These are phyloP conservation scores for Ophioceras dolichostomum DNA, from an alignment of 2,329 filamentous ascomycete species.

Conservation along the genomic window DNA sequence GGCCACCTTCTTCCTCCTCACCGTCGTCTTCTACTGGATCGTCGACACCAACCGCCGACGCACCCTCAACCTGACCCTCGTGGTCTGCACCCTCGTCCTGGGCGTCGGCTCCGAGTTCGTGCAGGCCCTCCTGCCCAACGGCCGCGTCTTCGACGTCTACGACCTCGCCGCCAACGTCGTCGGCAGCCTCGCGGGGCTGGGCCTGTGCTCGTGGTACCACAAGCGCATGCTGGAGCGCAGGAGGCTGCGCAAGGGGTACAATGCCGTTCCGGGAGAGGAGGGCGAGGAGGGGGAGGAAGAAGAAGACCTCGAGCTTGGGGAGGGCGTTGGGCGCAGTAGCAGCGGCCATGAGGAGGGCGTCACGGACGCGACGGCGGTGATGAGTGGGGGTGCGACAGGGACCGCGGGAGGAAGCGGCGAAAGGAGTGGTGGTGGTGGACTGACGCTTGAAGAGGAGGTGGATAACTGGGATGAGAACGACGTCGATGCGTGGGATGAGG, in stretches of 20 bases:
- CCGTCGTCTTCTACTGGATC: conserved; percentile 90
- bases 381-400: conserved; percentile 10
- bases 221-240: conserved; percentile 88
- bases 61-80: conserved; percentile 68
- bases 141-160: conserved; percentile 59
- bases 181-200: conserved; percentile 61
- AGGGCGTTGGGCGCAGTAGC: conserved; percentile 26
- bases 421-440: conserved; percentile 29
- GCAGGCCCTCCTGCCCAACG: conserved; percentile 64
- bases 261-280: conserved; percentile 45
- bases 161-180: conserved; percentile 82
- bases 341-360: conserved; percentile 54
- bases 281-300: conserved; percentile 38
- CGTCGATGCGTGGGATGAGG: conserved; percentile 45
- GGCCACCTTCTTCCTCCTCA: conserved; percentile 81
- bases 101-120: conserved; percentile 66
- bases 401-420: conserved; percentile 39
- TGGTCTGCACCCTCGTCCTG: conserved; percentile 62
- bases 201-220: conserved; percentile 82
- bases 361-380: conserved; percentile 16
- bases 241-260: conserved; percentile 60
- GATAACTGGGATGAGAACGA: conserved; percentile 92
- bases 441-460: conserved; percentile 64
- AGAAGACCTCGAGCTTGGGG: conserved; percentile 67
- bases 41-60: conserved; percentile 82